These are phyloP conservation scores for Chlamydomonas schloesseri DNA, from an alignment of 139 green algal species.

Conservation along the genomic window DNA sequence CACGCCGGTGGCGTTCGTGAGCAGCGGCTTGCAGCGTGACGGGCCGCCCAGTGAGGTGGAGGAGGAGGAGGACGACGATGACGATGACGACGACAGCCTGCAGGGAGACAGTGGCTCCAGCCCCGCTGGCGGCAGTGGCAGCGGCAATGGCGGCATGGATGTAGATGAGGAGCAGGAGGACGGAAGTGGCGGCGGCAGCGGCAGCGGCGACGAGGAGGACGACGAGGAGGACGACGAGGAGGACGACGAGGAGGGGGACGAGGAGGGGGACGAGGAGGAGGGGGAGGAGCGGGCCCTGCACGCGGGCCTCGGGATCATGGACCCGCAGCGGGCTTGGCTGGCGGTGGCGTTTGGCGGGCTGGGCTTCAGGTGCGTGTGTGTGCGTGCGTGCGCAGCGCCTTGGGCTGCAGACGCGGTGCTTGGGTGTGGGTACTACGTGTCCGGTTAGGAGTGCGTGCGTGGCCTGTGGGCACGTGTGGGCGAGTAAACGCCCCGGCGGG, in stretches of 20 bases:
- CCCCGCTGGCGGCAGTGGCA: not conserved
- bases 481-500: too few species aligned
- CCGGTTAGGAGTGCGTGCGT: too few species aligned
- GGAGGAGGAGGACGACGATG: not conserved
- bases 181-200: too few species aligned
- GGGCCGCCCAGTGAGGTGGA: not conserved
- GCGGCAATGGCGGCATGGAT: not conserved
- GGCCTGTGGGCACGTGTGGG: too few species aligned
- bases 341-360: slow-evolving; percentile 22
- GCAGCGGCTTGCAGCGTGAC: slow-evolving; percentile 28
- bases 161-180: not conserved
- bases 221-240: not conserved
- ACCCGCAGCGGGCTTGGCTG: slow-evolving; percentile 38
- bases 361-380: slow-evolving; percentile 27
- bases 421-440: too few species aligned
- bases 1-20: slow-evolving; percentile 30
- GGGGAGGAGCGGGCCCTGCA: slow-evolving; percentile 2
- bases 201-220: not conserved
- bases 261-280: slow-evolving; percentile 3
- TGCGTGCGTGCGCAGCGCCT: not conserved
- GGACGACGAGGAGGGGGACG: not conserved
- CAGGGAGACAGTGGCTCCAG: not conserved
- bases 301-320: not conserved
- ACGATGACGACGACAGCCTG: not conserved
- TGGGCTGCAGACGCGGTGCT: not conserved